phyloP scores from a whole-genome alignment of 495 filamentous ascomycete genomes.

The Lichenothelia convexa region DNA sequence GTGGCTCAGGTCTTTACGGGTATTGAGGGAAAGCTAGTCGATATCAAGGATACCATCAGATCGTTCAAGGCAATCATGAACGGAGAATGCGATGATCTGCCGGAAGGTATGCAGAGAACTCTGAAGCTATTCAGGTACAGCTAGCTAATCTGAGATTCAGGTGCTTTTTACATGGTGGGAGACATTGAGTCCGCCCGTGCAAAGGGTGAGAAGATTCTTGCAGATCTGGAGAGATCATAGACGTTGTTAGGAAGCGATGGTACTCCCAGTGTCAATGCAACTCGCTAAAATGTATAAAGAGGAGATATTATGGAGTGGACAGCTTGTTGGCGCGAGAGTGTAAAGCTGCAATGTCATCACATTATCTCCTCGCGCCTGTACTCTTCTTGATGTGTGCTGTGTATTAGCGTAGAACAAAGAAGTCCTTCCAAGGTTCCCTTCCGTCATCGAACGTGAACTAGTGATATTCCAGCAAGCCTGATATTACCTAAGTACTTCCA shows the following conservation, averaged over 20 bases:
- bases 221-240: slow-evolving; percentile 61
- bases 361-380: no score
- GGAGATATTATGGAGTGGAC: no score
- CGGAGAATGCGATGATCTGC: slow-evolving; percentile 89
- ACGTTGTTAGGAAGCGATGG: neutral
- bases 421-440: no score
- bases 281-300: no score
- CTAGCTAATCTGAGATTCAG: slow-evolving; percentile 14
- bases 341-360: no score
- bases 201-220: slow-evolving; percentile 99
- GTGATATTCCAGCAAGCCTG: no score
- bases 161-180: slow-evolving; percentile 96
- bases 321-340: no score
- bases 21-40: slow-evolving; percentile 94
- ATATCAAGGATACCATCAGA: slow-evolving; percentile 92
- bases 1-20: slow-evolving; percentile 95
- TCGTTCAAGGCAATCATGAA: slow-evolving; percentile 95
- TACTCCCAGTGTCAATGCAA: no score
- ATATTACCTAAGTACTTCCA: no score
- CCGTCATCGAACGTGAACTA: no score
- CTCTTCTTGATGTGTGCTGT: no score
- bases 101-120: slow-evolving; percentile 45
- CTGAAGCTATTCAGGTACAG: slow-evolving; percentile 1
- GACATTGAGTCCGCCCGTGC: slow-evolving; percentile 79
- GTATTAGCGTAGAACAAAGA: no score